Base-by-base conservation (phyloP, 1,139 yeast species). In the Taiozyma sp. region DNA sequence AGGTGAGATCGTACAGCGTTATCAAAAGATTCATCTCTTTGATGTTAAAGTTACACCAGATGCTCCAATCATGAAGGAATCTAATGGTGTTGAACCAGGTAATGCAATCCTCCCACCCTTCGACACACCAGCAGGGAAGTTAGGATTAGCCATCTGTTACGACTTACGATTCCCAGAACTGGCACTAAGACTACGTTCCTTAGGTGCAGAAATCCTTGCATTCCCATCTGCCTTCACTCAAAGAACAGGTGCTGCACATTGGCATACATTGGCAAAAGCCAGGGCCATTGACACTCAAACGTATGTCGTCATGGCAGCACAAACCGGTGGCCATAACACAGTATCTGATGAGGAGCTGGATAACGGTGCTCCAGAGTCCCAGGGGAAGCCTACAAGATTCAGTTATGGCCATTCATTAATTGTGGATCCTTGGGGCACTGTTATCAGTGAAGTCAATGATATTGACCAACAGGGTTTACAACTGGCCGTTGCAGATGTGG, bases 161-260 rank as follows among this genome's bases (percentile, higher is more conserved):
- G 97, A 90, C 66, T 80, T 93, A 42, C 73, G 98, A 57, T 92
- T 92, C 66, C 97, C 97, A 0, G 97, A 92, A 65, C 70, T 87
- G 48, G 83, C 93, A 2, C 64, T 87, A 38, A 67, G 81, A 44
- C 71, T 89, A 44, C 74, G 97, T 43, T 65, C 80, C 24, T 62
- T 73, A 44, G 97, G 97, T 1, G 96, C 97, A 0, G 79, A 90
- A 52, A 70, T 93, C 32, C 62, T 93, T 30, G 79, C 92, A 1
- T 93, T 74, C 61, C 98, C 99, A 0, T 85, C 96, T 41, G 98
- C 98, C 0, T 93, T 95, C 71, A 92, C 98, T 0, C 80, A 87
- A 62, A 81, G 84, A 60, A 93, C 98, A 0, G 98, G 99, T 1
- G 81, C 80, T 52, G 93, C 93, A 0, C 98, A 93, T 63, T 93